Evolutionary conservation across 2,329 filamentous ascomycete genomes (phyloP).

Genomic region (Claviceps paspali): DNA sequence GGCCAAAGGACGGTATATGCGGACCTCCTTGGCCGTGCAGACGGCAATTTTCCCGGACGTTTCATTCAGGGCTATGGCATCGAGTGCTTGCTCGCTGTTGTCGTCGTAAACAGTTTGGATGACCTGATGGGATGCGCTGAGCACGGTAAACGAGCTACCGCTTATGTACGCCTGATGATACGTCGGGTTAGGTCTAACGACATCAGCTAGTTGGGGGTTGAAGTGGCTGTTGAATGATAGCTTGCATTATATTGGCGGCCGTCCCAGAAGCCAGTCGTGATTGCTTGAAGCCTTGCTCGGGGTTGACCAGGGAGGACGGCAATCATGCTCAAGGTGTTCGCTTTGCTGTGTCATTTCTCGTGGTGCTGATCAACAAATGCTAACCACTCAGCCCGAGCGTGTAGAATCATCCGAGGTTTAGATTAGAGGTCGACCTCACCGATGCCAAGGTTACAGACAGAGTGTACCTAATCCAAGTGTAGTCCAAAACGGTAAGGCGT

Average conservation of each 20-base stretch:
- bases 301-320: slow-evolving; percentile 67
- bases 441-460: too few species aligned
- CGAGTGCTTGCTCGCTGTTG: slow-evolving; percentile 44
- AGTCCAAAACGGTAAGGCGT: too few species aligned
- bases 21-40: slow-evolving; percentile 49
- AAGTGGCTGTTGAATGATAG: not conserved
- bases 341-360: slow-evolving; percentile 3
- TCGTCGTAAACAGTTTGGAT: slow-evolving; percentile 88
- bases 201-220: not conserved
- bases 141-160: slow-evolving; percentile 72
- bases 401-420: too few species aligned
- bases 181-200: not conserved
- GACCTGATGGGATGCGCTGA: slow-evolving; percentile 57
- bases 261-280: slow-evolving; percentile 61
- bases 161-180: slow-evolving; percentile 66
- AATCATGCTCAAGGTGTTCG: slow-evolving; percentile 43
- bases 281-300: slow-evolving; percentile 60
- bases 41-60: slow-evolving; percentile 71
- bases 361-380: not conserved
- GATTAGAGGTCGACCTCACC: too few species aligned
- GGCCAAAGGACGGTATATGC: slow-evolving; percentile 64
- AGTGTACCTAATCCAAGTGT: too few species aligned
- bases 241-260: slow-evolving; percentile 57
- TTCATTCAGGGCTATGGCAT: slow-evolving; percentile 71
- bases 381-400: not conserved